These are phyloP conservation scores for Pseudocercospora cruenta DNA, from an alignment of 2,329 filamentous ascomycete species.

Conservation along the genomic window DNA sequence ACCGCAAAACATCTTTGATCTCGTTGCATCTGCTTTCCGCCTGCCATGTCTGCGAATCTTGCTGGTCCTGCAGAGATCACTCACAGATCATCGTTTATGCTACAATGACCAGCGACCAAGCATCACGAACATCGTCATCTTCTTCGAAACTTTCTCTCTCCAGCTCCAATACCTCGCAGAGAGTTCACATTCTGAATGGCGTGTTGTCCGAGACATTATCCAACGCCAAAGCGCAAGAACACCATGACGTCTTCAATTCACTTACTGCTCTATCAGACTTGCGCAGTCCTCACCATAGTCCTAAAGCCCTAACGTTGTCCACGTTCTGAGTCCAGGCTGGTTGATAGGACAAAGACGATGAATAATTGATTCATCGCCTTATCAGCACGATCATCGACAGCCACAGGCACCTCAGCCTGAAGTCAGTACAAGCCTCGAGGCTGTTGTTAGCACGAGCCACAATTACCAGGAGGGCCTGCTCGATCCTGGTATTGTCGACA, in stretches of 20 bases:
- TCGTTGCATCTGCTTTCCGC: neutral
- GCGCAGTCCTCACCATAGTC: neutral
- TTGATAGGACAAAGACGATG: neutral
- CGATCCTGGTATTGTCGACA: neutral
- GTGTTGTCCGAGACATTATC: neutral
- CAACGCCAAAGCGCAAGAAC: neutral
- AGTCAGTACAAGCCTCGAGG: constrained; percentile 5
- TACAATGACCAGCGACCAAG: neutral
- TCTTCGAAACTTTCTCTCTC: neutral
- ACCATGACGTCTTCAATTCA: neutral
- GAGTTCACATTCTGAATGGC: neutral
- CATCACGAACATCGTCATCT: neutral
- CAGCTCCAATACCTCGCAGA: neutral
- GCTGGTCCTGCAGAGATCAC: neutral
- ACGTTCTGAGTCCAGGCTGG: neutral
- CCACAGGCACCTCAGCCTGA: constrained; percentile 1
- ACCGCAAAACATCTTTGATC: neutral
- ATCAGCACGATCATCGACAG: neutral
- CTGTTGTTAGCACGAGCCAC: constrained; percentile 2
- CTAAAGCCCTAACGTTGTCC: neutral
- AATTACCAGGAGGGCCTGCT: neutral
- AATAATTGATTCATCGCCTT: neutral
- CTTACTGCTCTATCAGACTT: neutral
- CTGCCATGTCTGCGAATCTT: neutral
- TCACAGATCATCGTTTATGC: neutral